Evolutionary conservation across 371 early-diverging fungal species (phyloP).

Genomic region (Mucor piriformis): DNA sequence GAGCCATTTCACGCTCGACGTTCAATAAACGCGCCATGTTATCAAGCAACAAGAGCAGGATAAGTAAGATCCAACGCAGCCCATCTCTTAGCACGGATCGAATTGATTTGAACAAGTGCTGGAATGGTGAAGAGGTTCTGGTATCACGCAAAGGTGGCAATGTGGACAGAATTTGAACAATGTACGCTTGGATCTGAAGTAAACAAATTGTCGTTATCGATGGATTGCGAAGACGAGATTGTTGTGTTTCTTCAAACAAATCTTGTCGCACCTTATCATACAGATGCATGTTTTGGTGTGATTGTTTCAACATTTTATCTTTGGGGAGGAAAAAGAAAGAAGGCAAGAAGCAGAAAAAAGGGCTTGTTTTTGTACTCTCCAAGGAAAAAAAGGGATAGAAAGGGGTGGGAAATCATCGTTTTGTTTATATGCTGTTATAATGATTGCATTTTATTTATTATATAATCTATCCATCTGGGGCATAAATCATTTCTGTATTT

Average conservation of each 20-base stretch:
- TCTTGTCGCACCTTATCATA: conserved; percentile 22
- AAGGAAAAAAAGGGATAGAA: neutral
- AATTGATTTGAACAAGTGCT: neutral
- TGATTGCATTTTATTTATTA: neutral
- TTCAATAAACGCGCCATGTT: conserved; percentile 34
- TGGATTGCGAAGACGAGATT: conserved; percentile 12
- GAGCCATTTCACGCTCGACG: conserved; percentile 36
- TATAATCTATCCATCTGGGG: neutral
- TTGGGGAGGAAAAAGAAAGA: neutral
- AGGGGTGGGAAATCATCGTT: neutral
- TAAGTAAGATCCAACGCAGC: conserved; percentile 32
- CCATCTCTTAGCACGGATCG: conserved; percentile 12
- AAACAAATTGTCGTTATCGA: conserved; percentile 41
- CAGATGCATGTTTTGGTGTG: neutral
- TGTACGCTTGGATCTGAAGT: conserved; percentile 36
- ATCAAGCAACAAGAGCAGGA: conserved; percentile 30
- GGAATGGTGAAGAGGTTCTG: neutral
- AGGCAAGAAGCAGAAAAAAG: neutral
- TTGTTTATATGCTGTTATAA: neutral
- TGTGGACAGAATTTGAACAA: conserved; percentile 32
- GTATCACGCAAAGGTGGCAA: conserved; percentile 13
- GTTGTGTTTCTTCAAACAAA: conserved; percentile 8
- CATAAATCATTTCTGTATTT: conserved; percentile 14
- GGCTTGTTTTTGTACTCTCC: neutral
- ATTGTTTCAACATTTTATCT: conserved; percentile 13